A percentile compares a stretch with the other conserved stretches of the same genome.
These are phyloP conservation scores for Nemania sp. DNA, from an alignment of 2,329 filamentous ascomycete species.

Conservation along the genomic window DNA sequence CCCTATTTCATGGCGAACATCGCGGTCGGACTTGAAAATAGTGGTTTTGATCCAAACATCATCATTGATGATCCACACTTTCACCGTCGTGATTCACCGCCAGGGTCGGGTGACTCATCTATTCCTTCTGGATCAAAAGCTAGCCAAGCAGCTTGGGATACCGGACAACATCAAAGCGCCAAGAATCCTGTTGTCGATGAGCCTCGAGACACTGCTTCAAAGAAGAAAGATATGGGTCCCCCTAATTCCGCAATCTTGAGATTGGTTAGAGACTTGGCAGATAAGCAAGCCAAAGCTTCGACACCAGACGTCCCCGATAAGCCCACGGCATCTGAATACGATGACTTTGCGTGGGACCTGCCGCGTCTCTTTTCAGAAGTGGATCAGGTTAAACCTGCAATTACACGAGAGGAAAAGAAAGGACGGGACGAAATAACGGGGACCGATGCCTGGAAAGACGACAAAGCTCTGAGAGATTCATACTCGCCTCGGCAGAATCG, in stretches of 20 bases:
- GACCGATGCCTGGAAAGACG: conserved; percentile 31
- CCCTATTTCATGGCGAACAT: conserved; percentile 70
- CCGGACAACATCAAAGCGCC: no score
- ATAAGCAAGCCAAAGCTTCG: conserved; percentile 45
- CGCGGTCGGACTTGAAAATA: conserved; percentile 68
- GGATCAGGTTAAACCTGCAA: conserved; percentile 32
- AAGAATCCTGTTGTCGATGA: conserved; percentile 44
- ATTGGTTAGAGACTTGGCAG: no score
- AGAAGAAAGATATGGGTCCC: conserved; percentile 40
- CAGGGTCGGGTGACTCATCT: conserved; percentile 60
- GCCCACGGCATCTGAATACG: conserved; percentile 29
- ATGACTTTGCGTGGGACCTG: conserved; percentile 18
- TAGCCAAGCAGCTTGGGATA: neutral
- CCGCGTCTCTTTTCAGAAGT: conserved; percentile 37
- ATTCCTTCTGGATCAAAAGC: conserved; percentile 16
- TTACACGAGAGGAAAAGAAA: conserved; percentile 45
- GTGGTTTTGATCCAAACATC: conserved; percentile 71
- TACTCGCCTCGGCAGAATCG: conserved; percentile 28
- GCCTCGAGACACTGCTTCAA: conserved; percentile 45
- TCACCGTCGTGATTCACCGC: conserved; percentile 65
- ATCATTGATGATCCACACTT: conserved; percentile 69
- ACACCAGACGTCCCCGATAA: conserved; percentile 33
- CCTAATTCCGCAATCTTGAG: no score
- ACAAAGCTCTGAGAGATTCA: conserved; percentile 20
- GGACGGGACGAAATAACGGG: conserved; percentile 48